Conservation (phyloP, 192 early-diverging fungal species). For the Backusella tarrabulga region DNA sequence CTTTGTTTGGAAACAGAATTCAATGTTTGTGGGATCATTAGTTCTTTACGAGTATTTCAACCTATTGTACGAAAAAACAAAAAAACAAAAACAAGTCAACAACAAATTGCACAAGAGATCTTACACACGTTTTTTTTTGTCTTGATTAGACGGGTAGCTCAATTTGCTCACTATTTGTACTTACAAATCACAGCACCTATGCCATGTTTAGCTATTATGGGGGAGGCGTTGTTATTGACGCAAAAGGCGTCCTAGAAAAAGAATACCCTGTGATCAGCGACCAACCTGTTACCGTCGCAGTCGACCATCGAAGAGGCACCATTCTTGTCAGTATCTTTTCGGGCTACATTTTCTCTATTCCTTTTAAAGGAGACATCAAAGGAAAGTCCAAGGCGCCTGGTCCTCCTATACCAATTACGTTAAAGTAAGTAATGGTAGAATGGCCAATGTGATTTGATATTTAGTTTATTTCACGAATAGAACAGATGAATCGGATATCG, state of each 20-base stretch:
- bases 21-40: constrained; percentile 69
- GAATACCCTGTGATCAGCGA: background rate
- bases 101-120: background rate
- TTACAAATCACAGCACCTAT: constrained; percentile 65
- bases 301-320: background rate
- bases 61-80: constrained; percentile 15
- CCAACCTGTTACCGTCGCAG: background rate
- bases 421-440: constrained; percentile 4
- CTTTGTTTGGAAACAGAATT: constrained; percentile 48
- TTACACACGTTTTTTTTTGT: background rate
- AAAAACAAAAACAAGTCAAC: background rate
- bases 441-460: constrained; percentile 13
- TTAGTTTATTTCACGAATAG: constrained; percentile 11
- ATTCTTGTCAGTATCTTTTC: constrained; percentile 1
- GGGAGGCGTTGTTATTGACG: constrained; percentile 45
- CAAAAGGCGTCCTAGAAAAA: background rate
- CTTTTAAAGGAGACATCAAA: background rate
- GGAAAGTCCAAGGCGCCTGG: background rate
- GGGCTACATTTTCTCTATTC: constrained; percentile 4
- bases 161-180: constrained; percentile 65
- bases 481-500: constrained; percentile 55
- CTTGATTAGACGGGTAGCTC: constrained; percentile 36
- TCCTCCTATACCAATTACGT: background rate
- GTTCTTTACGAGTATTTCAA: constrained; percentile 47
- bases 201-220: constrained; percentile 61